Evolutionary conservation across 176 grass and related monocot species (phyloP).

Genomic region (Lolium multiflorum): DNA sequence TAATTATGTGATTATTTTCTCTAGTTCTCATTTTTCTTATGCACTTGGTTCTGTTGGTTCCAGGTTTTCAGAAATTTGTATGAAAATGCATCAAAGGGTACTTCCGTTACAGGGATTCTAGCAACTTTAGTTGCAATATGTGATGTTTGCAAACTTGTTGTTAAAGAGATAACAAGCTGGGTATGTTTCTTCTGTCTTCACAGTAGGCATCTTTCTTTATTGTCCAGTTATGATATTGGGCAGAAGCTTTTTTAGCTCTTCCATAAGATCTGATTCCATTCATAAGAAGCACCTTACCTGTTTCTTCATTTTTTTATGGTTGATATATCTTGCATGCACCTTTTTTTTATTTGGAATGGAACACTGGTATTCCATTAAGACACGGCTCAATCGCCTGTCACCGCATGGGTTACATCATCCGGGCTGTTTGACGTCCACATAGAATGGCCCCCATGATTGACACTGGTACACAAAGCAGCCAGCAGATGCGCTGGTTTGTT

Average conservation of each 20-base stretch:
- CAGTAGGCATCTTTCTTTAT: slow-evolving; percentile 40
- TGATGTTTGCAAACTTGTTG: slow-evolving; percentile 83
- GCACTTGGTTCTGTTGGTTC: slow-evolving; percentile 32
- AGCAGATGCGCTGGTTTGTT: too few relatives aligned
- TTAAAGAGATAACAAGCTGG: slow-evolving; percentile 96
- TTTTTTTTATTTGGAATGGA: too few relatives aligned
- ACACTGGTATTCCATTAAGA: too few relatives aligned
- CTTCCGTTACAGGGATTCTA: slow-evolving; percentile 65
- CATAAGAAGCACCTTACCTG: background rate
- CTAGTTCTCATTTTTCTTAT: background rate
- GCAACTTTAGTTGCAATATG: slow-evolving; percentile 77
- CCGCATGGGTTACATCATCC: too few relatives aligned
- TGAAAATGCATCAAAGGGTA: slow-evolving; percentile 78
- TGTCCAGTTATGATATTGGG: slow-evolving; percentile 36
- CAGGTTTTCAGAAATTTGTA: slow-evolving; percentile 92
- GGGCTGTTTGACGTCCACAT: too few relatives aligned
- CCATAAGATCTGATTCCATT: slow-evolving; percentile 13
- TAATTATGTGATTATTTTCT: slow-evolving; percentile 19
- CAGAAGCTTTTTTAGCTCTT: background rate
- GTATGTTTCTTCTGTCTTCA: slow-evolving; percentile 46
- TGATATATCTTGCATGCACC: background rate
- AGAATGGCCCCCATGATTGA: too few relatives aligned
- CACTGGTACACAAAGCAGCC: too few relatives aligned
- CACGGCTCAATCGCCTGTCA: too few relatives aligned
- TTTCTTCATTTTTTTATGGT: slow-evolving; percentile 2